Base-by-base conservation (phyloP, 768 basidiomycete genomes). In the Mycena floridula region DNA sequence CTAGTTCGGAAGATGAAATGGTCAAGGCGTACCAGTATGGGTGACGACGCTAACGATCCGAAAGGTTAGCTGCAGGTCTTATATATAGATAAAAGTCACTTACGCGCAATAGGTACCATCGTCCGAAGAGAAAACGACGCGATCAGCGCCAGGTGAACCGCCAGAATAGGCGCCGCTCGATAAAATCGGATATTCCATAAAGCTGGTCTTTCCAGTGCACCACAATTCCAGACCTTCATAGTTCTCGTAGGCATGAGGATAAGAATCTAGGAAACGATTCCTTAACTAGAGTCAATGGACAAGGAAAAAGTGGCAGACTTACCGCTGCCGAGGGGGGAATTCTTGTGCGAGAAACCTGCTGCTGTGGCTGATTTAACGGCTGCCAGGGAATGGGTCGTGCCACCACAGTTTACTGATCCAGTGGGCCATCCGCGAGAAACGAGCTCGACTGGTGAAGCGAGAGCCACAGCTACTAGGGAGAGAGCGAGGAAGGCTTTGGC, bases 91-190 rank as follows among this genome's bases (percentile, higher is more conserved):
- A n/a, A n/a, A n/a, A n/a, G 28, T 32, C 11, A 50, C 56, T 21
- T 25, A 57, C 56, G 56, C 56, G 56, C 56, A 57, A 45, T 57
- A 57, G 12, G 52, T 57, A 11, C 56, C 56, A 7, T 43, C 50
- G 5, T 45, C 32, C 28, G 47, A 47, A 40, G 53, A 53, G 50
- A 57, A 57, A 11, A 57, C 38, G 25, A 57, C 49, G 24, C 56
- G 56, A 39, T 57, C 56, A 22, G 56, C 56, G n/a, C 56, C 56
- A 25, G 56, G 56, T 7, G 51, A 53, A 24, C 54, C 56, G 12
- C 56, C 56, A 23, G 28, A 42, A 50, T 57, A 55, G 13, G 54
- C 42, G 23, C 54, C 48, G n/a, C 46, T 39, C 20, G 48, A 3
- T 28, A 57, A 42, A 18, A 57, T 57, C 12, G 56, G 56, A 53